phyloP scores from a whole-genome alignment of 495 filamentous ascomycete genomes.

The Aspergillus biplanus region DNA sequence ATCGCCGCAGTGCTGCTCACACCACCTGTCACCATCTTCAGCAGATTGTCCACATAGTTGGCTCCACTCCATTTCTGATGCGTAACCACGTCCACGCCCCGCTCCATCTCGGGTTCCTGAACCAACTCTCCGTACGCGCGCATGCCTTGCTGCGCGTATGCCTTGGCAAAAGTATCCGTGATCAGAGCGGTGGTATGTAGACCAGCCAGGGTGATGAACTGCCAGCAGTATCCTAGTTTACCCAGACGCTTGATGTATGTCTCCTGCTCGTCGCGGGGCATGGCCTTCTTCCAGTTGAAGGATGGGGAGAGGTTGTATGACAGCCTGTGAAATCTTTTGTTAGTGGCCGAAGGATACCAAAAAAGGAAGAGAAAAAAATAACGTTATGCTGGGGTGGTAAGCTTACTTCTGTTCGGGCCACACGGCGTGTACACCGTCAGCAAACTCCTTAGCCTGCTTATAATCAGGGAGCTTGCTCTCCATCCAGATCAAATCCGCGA shows the following conservation, averaged over 20 bases:
- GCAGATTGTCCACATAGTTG: constrained; percentile 87
- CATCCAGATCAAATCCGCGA: constrained; percentile 98
- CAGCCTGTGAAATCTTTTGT: constrained; percentile 55
- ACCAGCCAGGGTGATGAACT: constrained; percentile 99
- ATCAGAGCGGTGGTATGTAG: constrained; percentile 94
- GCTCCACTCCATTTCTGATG: constrained; percentile 99
- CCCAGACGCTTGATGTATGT: constrained; percentile 94
- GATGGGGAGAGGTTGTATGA: constrained; percentile 97
- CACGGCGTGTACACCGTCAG: constrained; percentile 87
- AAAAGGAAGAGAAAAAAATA: background rate
- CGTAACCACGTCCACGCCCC: constrained; percentile 88
- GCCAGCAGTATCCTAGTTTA: constrained; percentile 93
- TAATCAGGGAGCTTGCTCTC: constrained; percentile 96
- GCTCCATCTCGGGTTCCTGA: constrained; percentile 95
- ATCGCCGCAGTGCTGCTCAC: constrained; percentile 90
- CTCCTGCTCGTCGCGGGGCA: constrained; percentile 90
- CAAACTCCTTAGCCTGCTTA: constrained; percentile 90
- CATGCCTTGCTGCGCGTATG: constrained; percentile 84
- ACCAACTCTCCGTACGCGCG: constrained; percentile 94
- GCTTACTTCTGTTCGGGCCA: constrained; percentile 95
- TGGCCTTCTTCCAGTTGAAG: constrained; percentile 99
- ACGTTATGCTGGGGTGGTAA: no score
- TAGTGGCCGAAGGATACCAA: constrained; percentile 11
- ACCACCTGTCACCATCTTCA: constrained; percentile 97
- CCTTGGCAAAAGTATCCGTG: constrained; percentile 82